Conservation (phyloP, 2,329 filamentous ascomycete genomes). For the Aspergillus oerlinghausenensis region DNA sequence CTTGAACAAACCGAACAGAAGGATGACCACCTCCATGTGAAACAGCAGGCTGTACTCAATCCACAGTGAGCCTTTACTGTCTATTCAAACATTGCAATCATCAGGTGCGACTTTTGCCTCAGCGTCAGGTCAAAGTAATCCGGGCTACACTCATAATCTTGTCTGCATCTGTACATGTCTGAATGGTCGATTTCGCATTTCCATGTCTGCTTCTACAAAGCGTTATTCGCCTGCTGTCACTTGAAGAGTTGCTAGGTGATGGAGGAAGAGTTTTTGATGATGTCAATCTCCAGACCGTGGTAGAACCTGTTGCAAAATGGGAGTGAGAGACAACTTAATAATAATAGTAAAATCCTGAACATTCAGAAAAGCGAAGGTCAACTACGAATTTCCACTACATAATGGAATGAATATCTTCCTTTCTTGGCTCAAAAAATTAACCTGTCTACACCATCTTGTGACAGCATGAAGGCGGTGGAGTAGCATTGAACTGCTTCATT, state of each 20-base stretch:
- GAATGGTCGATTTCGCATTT: background rate
- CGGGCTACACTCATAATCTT: background rate
- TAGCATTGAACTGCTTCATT: background rate
- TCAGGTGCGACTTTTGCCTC: background rate
- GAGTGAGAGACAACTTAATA: background rate
- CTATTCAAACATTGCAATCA: background rate
- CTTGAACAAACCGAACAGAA: conserved; percentile 22
- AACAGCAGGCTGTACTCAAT: background rate
- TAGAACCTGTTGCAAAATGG: background rate
- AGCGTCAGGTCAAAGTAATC: background rate
- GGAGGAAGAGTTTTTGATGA: background rate
- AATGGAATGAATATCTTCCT: background rate
- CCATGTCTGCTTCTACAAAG: background rate
- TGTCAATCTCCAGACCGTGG: background rate
- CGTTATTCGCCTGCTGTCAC: background rate
- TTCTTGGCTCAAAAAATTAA: background rate
- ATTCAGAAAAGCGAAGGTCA: background rate
- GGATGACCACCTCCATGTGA: conserved; percentile 16
- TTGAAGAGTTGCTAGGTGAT: background rate
- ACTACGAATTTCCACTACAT: background rate
- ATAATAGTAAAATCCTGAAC: background rate
- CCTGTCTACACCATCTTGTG: too few relatives aligned
- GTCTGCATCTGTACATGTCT: background rate
- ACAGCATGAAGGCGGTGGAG: background rate
- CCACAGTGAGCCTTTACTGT: background rate